Evolutionary conservation across 106 monocot species (phyloP).

Genomic region (Dendrobium officinale): DNA sequence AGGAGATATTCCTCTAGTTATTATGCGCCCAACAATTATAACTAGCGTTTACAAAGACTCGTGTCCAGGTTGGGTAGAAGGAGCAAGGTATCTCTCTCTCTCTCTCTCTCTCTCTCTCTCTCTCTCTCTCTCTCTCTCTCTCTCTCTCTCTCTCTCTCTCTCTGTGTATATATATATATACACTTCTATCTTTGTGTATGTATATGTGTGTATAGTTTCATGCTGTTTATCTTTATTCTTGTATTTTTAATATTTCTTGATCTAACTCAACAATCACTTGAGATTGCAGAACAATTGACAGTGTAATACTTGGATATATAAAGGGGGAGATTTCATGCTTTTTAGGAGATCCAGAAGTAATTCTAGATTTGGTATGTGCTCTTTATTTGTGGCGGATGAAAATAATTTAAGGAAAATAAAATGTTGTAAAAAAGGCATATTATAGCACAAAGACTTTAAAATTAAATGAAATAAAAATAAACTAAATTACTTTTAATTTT

Average conservation of each 20-base stretch:
- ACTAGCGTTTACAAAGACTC: conserved; percentile 66
- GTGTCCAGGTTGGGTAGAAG: conserved; percentile 75
- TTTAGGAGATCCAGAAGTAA: conserved; percentile 36
- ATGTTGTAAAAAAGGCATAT: too few species aligned
- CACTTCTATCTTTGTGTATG: neutral
- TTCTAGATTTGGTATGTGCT: conserved; percentile 54
- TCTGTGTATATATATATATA: neutral
- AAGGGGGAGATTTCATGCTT: conserved; percentile 52
- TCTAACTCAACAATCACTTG: neutral
- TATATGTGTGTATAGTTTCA: too few species aligned
- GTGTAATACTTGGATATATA: conserved; percentile 44
- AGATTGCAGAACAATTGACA: conserved; percentile 57
- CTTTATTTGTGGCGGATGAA: neutral
- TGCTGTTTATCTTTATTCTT: neutral
- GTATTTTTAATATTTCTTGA: neutral
- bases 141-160: too few species aligned
- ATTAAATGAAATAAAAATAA: too few species aligned
- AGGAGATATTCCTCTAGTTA: conserved; percentile 49
- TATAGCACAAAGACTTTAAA: too few species aligned
- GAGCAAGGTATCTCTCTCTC: conserved; percentile 25
- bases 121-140: too few species aligned
- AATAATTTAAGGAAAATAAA: too few species aligned
- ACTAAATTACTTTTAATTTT: too few species aligned
- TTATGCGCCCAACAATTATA: conserved; percentile 67
- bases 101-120: too few species aligned